Evolutionary conservation across 2,329 filamentous ascomycete species (phyloP).

Genomic region (Alternaria sp.): DNA sequence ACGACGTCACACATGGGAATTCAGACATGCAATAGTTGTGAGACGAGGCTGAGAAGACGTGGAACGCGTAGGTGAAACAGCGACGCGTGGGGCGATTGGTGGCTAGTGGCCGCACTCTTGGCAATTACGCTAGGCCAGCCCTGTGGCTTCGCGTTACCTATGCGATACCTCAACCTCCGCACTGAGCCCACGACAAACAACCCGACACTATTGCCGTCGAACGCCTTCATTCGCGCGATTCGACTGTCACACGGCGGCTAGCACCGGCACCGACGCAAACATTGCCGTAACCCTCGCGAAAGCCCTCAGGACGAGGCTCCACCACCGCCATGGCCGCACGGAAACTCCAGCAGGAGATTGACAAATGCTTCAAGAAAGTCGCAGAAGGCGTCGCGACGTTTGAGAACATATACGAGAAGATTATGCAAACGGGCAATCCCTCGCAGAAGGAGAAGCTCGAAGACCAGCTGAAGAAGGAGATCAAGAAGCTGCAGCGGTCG

Average conservation of each 20-base stretch:
- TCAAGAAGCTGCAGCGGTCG: slow-evolving; percentile 98
- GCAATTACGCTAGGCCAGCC: slow-evolving; percentile 32
- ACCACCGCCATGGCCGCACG: slow-evolving; percentile 81
- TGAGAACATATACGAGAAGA: slow-evolving; percentile 97
- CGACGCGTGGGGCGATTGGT: slow-evolving; percentile 22
- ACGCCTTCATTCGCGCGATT: slow-evolving; percentile 32
- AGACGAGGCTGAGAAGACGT: slow-evolving; percentile 14
- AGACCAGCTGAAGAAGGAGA: slow-evolving; percentile 97
- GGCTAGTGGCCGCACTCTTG: slow-evolving; percentile 27
- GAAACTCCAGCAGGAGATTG: slow-evolving; percentile 97
- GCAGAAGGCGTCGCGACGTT: slow-evolving; percentile 91
- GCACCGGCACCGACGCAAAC: slow-evolving; percentile 23
- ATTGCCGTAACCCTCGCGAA: slow-evolving; percentile 19
- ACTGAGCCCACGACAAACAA: slow-evolving; percentile 34
- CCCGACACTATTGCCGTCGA: slow-evolving; percentile 22
- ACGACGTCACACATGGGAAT: slow-evolving; percentile 19
- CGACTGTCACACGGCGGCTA: slow-evolving; percentile 16
- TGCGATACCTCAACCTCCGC: slow-evolving; percentile 38
- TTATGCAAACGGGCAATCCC: slow-evolving; percentile 87
- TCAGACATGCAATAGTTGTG: slow-evolving; percentile 1
- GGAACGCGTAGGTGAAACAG: slow-evolving; percentile 20
- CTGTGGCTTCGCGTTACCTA: slow-evolving; percentile 32
- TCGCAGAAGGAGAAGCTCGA: slow-evolving; percentile 98
- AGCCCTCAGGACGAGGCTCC: slow-evolving; percentile 46
- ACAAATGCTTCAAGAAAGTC: slow-evolving; percentile 99